Percentiles rank a stretch among this genome's conserved stretches.
phyloP scores from a whole-genome alignment of 1,139 yeast genomes.

The Geotrichum reessii region DNA sequence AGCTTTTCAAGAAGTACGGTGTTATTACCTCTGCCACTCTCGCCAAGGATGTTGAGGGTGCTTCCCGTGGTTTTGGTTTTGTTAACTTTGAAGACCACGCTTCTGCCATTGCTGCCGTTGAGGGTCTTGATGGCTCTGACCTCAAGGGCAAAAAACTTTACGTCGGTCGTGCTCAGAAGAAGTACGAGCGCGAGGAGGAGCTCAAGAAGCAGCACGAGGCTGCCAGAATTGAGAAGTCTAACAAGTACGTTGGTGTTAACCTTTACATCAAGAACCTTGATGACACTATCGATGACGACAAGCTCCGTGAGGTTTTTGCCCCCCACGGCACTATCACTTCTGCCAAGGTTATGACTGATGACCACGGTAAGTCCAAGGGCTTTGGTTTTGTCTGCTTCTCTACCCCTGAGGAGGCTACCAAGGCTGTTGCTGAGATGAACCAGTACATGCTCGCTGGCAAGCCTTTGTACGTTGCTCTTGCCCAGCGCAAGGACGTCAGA shows the following conservation, averaged over 20 bases:
- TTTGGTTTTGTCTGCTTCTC: constrained; percentile 98
- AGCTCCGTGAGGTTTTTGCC: constrained; percentile 84
- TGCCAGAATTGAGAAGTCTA: constrained; percentile 84
- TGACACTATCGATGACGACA: constrained; percentile 86
- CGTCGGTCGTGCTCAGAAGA: constrained; percentile 99
- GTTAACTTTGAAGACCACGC: constrained; percentile 86
- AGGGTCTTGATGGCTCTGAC: constrained; percentile 83
- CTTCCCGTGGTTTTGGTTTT: constrained; percentile 93
- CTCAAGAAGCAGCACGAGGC: constrained; percentile 93
- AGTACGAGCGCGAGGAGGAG: constrained; percentile 95
- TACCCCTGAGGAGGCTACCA: constrained; percentile 97
- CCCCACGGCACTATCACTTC: constrained; percentile 94
- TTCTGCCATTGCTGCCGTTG: constrained; percentile 86
- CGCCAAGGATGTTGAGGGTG: constrained; percentile 80
- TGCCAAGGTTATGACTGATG: constrained; percentile 95
- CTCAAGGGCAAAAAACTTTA: constrained; percentile 77
- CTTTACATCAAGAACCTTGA: constrained; percentile 95
- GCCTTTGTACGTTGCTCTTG: constrained; percentile 97
- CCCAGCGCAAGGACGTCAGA: constrained; percentile 98
- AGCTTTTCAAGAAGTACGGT: constrained; percentile 71
- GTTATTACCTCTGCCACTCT: constrained; percentile 77
- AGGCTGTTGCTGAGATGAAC: constrained; percentile 98
- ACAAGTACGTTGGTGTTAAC: constrained; percentile 96
- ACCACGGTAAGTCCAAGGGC: constrained; percentile 91
- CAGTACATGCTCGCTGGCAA: constrained; percentile 93